These are phyloP conservation scores for Scytalidium sp. DNA, from an alignment of 2,329 filamentous ascomycete species.

Conservation along the genomic window DNA sequence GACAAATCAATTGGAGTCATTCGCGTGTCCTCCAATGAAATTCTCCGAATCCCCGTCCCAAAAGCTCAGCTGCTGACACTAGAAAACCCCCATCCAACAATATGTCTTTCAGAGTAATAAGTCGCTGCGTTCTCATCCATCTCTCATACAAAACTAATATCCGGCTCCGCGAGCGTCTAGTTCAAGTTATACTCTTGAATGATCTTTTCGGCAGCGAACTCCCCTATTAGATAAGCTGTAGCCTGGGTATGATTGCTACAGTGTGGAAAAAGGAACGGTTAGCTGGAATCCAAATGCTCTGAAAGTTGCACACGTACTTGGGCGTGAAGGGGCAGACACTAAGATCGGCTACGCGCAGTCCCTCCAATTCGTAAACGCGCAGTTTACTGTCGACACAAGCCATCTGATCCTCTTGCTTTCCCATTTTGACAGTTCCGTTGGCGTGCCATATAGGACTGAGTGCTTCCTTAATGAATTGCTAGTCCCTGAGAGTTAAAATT, in stretches of 20 bases:
- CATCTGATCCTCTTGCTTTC: conserved; percentile 36
- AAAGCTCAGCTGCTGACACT: too few relatives aligned
- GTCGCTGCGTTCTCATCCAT: too few relatives aligned
- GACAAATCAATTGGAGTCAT: too few relatives aligned
- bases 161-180: background rate
- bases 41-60: too few relatives aligned
- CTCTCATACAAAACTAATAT: too few relatives aligned
- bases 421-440: conserved; percentile 57
- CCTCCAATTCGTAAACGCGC: conserved; percentile 42
- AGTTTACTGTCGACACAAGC: conserved; percentile 48
- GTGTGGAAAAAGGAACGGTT: background rate
- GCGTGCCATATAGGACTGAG: conserved; percentile 44
- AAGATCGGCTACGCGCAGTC: conserved; percentile 47
- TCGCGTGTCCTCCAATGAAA: too few relatives aligned
- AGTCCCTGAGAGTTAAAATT: conserved; percentile 35
- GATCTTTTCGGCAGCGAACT: conserved; percentile 48
- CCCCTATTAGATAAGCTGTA: conserved; percentile 51
- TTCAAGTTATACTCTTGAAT: conserved; percentile 37
- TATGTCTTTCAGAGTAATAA: too few relatives aligned
- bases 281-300: too few relatives aligned
- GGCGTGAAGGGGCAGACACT: conserved; percentile 30
- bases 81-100: too few relatives aligned
- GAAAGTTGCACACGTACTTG: too few relatives aligned
- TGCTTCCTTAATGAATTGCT: conserved; percentile 21
- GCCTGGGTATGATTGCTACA: conserved; percentile 46